phyloP scores from a whole-genome alignment of 2,329 filamentous ascomycete genomes.

The Colletotrichum somersetense region DNA sequence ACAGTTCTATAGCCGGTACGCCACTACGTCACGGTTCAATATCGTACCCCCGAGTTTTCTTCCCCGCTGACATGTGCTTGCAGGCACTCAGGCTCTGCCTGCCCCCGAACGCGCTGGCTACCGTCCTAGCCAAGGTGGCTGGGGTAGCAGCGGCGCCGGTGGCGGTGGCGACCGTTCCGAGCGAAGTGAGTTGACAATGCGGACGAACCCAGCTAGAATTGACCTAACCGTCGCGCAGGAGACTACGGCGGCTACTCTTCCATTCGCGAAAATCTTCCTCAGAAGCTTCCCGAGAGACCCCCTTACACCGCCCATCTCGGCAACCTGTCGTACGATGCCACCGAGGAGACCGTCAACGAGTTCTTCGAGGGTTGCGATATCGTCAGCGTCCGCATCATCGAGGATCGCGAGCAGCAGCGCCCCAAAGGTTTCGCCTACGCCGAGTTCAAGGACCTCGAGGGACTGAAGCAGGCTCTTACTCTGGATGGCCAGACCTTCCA shows the following conservation, averaged over 20 bases:
- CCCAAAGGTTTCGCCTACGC: conserved; percentile 99
- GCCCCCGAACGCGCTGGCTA: conserved; percentile 58
- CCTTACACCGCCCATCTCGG: conserved; percentile 96
- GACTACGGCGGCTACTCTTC: conserved; percentile 41
- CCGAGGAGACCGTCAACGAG: conserved; percentile 82
- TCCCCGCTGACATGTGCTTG: conserved; percentile 21
- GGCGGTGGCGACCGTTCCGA: conserved; percentile 49
- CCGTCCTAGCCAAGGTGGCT: conserved; percentile 48
- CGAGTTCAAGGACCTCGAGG: conserved; percentile 89
- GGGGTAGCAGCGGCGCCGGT: conserved; percentile 52
- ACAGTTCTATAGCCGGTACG: conserved; percentile 53
- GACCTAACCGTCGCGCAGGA: conserved; percentile 28
- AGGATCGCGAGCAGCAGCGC: conserved; percentile 92
- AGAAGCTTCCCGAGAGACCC: conserved; percentile 82
- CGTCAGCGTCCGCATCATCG: conserved; percentile 93
- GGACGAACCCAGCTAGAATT: neutral
- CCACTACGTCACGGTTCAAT: conserved; percentile 35
- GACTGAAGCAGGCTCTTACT: conserved; percentile 89
- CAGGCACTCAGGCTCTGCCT: conserved; percentile 70
- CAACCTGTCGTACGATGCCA: conserved; percentile 96
- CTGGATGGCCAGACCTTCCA: conserved; percentile 87
- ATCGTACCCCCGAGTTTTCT: neutral
- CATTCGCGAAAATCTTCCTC: conserved; percentile 68
- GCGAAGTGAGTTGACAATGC: conserved; percentile 54
- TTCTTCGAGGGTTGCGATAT: conserved; percentile 90